Conservation (phyloP, 106 monocot genomes). For the Acorus gramineus region DNA sequence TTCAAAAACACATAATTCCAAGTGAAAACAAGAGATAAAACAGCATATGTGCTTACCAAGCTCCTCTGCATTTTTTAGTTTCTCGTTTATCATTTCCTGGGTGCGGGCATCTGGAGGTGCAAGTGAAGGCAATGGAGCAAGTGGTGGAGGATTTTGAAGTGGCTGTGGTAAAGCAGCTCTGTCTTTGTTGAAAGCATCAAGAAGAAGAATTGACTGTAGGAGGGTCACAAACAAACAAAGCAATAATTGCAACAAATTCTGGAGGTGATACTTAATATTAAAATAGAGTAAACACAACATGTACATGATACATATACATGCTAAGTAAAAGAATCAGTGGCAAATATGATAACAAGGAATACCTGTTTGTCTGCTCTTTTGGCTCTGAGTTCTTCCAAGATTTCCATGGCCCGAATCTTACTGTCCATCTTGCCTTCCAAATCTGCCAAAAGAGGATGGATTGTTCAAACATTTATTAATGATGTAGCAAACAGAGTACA, state of each 20-base stretch:
- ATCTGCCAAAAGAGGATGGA: constrained; percentile 26
- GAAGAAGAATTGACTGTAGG: constrained; percentile 67
- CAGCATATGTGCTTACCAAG: constrained; percentile 38
- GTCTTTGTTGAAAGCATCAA: constrained; percentile 95
- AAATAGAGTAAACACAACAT: neutral
- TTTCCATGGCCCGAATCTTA: constrained; percentile 75
- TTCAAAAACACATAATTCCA: no score
- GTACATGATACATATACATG: constrained; percentile 4
- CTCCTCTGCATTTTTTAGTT: constrained; percentile 79
- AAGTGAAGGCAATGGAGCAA: constrained; percentile 31
- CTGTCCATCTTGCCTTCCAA: constrained; percentile 78
- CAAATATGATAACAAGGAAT: neutral
- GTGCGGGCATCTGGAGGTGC: constrained; percentile 71
- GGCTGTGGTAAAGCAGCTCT: constrained; percentile 68
- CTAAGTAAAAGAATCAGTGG: neutral
- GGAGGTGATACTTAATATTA: neutral
- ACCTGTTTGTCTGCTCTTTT: constrained; percentile 95
- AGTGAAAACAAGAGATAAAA: no score
- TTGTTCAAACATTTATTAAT: no score
- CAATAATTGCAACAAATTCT: neutral
- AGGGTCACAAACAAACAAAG: neutral
- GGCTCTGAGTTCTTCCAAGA: constrained; percentile 63
- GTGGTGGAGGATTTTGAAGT: constrained; percentile 43
- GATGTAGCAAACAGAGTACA: no score
- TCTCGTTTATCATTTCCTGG: constrained; percentile 93